Percentiles rank a stretch among this genome's conserved stretches.
These are phyloP conservation scores for Camellia granthamiana DNA, from an alignment of 148 eudicot genomes.

Conservation along the genomic window DNA sequence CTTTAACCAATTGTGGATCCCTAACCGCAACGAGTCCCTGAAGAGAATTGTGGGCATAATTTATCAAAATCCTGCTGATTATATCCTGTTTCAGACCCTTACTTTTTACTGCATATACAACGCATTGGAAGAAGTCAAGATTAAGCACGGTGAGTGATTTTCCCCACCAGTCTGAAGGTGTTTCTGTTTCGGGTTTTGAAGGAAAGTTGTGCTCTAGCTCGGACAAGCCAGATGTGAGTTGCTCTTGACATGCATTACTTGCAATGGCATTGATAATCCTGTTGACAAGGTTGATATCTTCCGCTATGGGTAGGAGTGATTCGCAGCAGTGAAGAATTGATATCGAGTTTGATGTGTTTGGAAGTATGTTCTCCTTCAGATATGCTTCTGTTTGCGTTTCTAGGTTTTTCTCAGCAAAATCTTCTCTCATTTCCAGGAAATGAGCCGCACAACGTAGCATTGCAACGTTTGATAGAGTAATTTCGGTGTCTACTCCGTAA, in stretches of 20 bases:
- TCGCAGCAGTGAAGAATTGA: constrained; percentile 78
- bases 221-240: constrained; percentile 70
- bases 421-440: constrained; percentile 94
- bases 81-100: constrained; percentile 88
- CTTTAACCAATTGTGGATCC: constrained; percentile 53
- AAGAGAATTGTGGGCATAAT: constrained; percentile 78
- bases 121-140: constrained; percentile 84
- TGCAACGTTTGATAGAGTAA: constrained; percentile 70
- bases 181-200: constrained; percentile 51
- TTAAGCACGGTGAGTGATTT: constrained; percentile 58
- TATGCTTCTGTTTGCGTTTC: constrained; percentile 55
- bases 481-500: constrained; percentile 78
- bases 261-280: constrained; percentile 64
- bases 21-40: constrained; percentile 55
- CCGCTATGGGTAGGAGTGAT: constrained; percentile 65
- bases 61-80: constrained; percentile 70
- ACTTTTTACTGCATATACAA: constrained; percentile 63
- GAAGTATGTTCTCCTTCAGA: constrained; percentile 59
- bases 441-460: constrained; percentile 74
- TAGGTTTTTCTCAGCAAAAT: constrained; percentile 75
- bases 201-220: constrained; percentile 64
- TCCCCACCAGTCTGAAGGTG: constrained; percentile 91
- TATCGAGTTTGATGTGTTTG: constrained; percentile 71
- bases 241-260: constrained; percentile 81
- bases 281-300: constrained; percentile 63